Evolutionary conservation across 2,329 filamentous ascomycete genomes (phyloP).

Genomic region (Cladophialophora psammophila): DNA sequence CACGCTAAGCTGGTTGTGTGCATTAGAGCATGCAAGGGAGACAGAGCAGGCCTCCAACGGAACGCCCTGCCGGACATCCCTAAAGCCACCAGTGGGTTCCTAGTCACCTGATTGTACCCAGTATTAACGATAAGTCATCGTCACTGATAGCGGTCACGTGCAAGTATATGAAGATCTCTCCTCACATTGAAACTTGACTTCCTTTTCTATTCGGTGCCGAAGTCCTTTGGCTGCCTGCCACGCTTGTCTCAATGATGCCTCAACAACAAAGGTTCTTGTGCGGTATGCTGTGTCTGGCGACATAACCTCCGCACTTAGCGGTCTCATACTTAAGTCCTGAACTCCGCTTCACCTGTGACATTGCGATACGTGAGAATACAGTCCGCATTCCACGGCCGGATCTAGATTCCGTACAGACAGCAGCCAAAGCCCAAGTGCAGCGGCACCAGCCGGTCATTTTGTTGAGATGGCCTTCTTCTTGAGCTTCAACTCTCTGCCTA

Average conservation of each 20-base stretch:
- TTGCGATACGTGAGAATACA: background rate
- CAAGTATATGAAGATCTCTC: background rate
- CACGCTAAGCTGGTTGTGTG: background rate
- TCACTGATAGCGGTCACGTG: conserved; percentile 11
- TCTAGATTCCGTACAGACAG: background rate
- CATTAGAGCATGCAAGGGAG: conserved; percentile 16
- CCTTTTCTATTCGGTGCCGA: background rate
- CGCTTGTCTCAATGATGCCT: background rate
- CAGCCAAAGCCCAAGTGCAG: too few relatives aligned
- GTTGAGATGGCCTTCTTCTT: background rate
- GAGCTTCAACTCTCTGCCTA: background rate
- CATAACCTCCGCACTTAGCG: background rate
- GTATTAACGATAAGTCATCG: conserved; percentile 7
- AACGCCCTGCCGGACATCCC: conserved; percentile 11
- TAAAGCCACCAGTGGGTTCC: background rate
- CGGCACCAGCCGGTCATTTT: too few relatives aligned
- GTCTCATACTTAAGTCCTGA: background rate
- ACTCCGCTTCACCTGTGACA: background rate
- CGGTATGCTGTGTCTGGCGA: background rate
- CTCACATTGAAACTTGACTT: conserved; percentile 6
- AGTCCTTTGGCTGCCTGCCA: background rate
- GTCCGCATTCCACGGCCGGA: background rate
- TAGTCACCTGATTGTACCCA: conserved; percentile 19
- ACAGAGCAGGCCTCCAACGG: conserved; percentile 10
- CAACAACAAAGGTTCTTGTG: background rate